Base-by-base conservation (phyloP, 108 stramenopile species). In the Stephanodiscus minutulus region DNA sequence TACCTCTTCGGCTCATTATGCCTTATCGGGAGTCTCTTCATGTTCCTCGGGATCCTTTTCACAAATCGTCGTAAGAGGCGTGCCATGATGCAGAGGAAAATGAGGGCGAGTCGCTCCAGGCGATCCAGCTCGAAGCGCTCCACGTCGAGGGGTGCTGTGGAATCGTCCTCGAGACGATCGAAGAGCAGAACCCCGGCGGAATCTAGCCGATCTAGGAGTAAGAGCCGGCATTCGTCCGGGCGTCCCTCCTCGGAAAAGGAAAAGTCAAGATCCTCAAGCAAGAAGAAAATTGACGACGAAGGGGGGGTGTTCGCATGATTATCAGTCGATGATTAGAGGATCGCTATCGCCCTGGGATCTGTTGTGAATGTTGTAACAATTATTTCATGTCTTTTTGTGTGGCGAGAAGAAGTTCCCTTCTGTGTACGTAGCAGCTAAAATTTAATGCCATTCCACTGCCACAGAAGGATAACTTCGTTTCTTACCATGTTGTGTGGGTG, bases 41-140 rank as follows among this genome's bases (percentile, higher is more conserved):
- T 94, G 91, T 94, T 94, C 73, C 86, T 91, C 18, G 93, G 93
- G 33, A 94, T 94, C 37, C 71, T 94, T 25, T 91, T 94, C 57
- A 94, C 91, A 21, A 94, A 94, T 72, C 77, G 93, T 61, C 77
- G 90, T 68, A 70, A 88, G 74, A 76, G 93, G n/a, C 78, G 90
- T 50, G 93, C 93, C 39, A 87, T 91, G 77, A 91, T 94, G 91
- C 87, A 91, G 65, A 83, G 93, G 46, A 91, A 90, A 73, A 85
- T 90, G 62, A 73, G 92, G 31, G 90, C 91, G 44, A 75, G 87
- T 17, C 61, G 75, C 9, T 66, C 79, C 15, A 76, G 54, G 70
- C 65, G 76, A 10, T 61, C 70, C 48, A 41, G 64, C 47, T 77
- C 77, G 27, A 77, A 66, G 77, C 47, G 61, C 18, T 63, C 61